Base-by-base conservation (phyloP, 2,329 filamentous ascomycete genomes). In the Dactylonectria estremocensis region DNA sequence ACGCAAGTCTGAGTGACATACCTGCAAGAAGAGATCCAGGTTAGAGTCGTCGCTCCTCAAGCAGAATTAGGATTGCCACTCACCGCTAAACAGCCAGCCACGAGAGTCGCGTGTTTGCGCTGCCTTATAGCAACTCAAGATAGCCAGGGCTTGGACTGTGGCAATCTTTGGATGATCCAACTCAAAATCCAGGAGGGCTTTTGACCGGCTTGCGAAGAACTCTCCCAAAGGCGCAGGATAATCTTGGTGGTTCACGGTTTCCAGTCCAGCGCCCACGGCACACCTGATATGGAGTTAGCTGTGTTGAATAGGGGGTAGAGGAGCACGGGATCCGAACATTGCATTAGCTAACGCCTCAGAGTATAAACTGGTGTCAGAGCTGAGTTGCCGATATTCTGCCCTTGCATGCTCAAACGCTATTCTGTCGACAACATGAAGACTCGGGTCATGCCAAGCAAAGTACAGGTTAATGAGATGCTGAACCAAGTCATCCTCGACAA, bases 371-470 rank as follows among this genome's bases (percentile, higher is more conserved):
- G 7, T 57, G 10, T 57, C 54, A 9, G 33, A 43, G 11, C 37
- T 5, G 20, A 20, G 20, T 18, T 14, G 20, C 54, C 24, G 22
- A 8, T 57, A 57, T 22, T 14, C n/a, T 45, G 18, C 18, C 40
- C 54, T 40, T 24, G 54, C 54, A 45, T 43, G 33, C 33, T 57
- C 54, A 20, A 61, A 61, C 9, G 49, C 33, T 13, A 24, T 31
- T 22, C 40, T 22, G 24, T 61, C 58, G 13, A 61, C 58, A 8
- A 61, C 58, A 33, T 53, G 50, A n/a, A 65, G 55, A 18, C 52
- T 53, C 6, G 62, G 54, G 43, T 65, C 37, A 14, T 65, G 62
- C 62, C 62, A 65, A 8, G 62, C 37, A 43, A 65, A 65, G 28
- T 65, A 65, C 16, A 65, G 22, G 31, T 53, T 53, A 10, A 59